phyloP scores from a whole-genome alignment of 208 protist species.

The Leishmania amazonensis region DNA sequence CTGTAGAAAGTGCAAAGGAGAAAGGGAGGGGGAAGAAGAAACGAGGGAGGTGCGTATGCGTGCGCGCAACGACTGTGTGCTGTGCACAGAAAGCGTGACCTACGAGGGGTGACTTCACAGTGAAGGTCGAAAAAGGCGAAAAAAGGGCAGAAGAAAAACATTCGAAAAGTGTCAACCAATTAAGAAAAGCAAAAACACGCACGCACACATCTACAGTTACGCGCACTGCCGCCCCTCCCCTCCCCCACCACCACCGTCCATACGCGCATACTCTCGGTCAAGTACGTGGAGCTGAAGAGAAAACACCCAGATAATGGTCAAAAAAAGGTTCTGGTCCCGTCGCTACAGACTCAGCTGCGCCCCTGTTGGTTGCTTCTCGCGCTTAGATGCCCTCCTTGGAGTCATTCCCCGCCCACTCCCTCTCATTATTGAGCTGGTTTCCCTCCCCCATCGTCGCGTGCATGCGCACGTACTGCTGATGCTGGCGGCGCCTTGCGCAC shows the following conservation, averaged over 20 bases:
- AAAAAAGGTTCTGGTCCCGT: background rate
- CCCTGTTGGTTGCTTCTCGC: background rate
- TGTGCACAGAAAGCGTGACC: background rate
- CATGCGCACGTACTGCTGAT: background rate
- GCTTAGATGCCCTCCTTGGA: background rate
- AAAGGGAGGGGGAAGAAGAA: background rate
- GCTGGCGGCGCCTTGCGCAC: slow-evolving; percentile 7
- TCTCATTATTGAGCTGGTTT: background rate
- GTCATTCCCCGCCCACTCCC: background rate
- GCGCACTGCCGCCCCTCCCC: background rate
- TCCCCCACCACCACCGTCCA: background rate
- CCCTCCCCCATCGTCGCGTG: background rate
- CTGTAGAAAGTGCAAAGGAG: background rate
- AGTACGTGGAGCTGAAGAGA: background rate
- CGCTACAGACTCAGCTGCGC: background rate
- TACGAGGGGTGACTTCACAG: background rate
- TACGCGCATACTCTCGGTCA: background rate
- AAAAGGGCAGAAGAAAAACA: background rate
- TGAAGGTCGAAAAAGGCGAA: background rate
- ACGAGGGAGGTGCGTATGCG: background rate
- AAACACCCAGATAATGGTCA: background rate
- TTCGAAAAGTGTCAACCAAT: background rate
- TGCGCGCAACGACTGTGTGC: background rate
- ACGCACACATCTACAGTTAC: background rate
- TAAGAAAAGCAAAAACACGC: background rate